Evolutionary conservation across 345 rosid genomes (phyloP).

Genomic region (rapeseed (Brassica napus)): DNA sequence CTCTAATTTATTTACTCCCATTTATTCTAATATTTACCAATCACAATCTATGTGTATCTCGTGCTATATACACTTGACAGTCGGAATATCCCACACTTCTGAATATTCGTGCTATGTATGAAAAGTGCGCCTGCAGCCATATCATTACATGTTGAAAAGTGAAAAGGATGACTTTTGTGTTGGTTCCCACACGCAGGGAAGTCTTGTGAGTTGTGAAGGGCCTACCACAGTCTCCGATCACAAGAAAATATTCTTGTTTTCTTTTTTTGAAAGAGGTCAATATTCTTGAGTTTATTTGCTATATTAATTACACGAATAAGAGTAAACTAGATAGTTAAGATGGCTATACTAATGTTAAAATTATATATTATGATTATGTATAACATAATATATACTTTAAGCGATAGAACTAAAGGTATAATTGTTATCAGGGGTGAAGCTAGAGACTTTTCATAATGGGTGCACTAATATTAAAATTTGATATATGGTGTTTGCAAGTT

Average conservation of each 20-base stretch:
- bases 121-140: constrained; percentile 12
- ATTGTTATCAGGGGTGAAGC: too few species aligned
- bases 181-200: constrained; percentile 58
- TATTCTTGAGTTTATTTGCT: background rate
- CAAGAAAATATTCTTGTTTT: background rate
- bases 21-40: too few species aligned
- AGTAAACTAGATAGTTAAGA: too few species aligned
- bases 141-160: constrained; percentile 28
- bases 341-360: too few species aligned
- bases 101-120: background rate
- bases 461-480: too few species aligned
- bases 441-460: too few species aligned
- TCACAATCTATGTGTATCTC: background rate
- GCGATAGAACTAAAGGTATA: too few species aligned
- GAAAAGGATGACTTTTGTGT: constrained; percentile 19
- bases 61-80: constrained; percentile 10
- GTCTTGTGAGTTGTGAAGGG: constrained; percentile 25
- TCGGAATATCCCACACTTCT: constrained; percentile 13
- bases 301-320: background rate
- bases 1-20: too few species aligned
- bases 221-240: constrained; percentile 31
- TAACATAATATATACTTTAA: too few species aligned
- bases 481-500: too few species aligned
- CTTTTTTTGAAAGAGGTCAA: background rate
- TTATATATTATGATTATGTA: too few species aligned